A percentile compares a stretch with the other conserved stretches of the same genome.
These are phyloP conservation scores for Aspergillus bridgeri DNA, from an alignment of 495 filamentous ascomycete genomes.

Conservation along the genomic window DNA sequence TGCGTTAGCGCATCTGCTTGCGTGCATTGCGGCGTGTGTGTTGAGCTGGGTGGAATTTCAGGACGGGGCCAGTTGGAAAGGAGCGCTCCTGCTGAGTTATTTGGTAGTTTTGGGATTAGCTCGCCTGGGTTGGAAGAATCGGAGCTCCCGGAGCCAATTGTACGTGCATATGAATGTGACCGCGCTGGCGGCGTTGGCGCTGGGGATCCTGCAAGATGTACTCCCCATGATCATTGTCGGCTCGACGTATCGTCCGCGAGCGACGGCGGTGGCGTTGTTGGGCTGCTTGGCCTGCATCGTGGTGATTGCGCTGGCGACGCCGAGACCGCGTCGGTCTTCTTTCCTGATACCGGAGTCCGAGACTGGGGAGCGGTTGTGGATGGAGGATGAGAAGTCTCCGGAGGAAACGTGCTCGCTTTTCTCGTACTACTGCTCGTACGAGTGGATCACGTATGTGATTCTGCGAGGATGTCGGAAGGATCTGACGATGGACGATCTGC, in stretches of 20 bases:
- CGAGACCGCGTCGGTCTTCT: constrained; percentile 16
- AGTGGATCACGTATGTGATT: constrained; percentile 47
- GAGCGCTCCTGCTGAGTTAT: constrained; percentile 18
- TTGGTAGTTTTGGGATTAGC: constrained; percentile 12
- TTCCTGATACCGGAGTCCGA: neutral
- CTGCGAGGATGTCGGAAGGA: constrained; percentile 38
- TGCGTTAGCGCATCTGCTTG: constrained; percentile 18
- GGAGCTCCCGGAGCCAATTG: constrained; percentile 1
- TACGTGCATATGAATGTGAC: constrained; percentile 21
- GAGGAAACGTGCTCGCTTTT: constrained; percentile 51
- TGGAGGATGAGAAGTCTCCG: constrained; percentile 29
- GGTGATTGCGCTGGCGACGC: constrained; percentile 13
- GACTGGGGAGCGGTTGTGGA: neutral
- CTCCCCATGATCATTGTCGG: constrained; percentile 20
- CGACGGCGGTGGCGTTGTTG: constrained; percentile 8
- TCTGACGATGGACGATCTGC: constrained; percentile 44
- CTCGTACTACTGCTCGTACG: constrained; percentile 45
- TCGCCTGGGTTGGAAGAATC: constrained; percentile 8
- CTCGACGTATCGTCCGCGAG: constrained; percentile 12
- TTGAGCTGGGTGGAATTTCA: constrained; percentile 13
- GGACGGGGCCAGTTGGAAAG: constrained; percentile 14
- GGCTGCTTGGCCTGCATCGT: constrained; percentile 15
- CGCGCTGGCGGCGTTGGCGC: constrained; percentile 7
- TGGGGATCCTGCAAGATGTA: constrained; percentile 16
- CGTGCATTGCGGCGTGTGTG: constrained; percentile 13